Evolutionary conservation across 2,329 filamentous ascomycete species (phyloP).

Genomic region (Allantophomopsis lycopodina): DNA sequence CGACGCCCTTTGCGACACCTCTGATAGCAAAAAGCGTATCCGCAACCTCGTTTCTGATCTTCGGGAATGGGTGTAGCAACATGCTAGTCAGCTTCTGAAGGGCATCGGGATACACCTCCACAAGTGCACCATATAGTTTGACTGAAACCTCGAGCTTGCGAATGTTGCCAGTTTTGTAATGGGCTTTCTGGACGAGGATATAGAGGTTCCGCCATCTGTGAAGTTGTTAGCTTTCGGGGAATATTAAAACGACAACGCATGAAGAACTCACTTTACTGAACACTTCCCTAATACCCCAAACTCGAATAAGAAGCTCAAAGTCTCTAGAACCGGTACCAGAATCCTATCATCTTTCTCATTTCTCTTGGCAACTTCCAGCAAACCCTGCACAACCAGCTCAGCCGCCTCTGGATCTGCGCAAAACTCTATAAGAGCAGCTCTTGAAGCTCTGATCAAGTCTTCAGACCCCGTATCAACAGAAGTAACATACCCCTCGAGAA

Average conservation of each 20-base stretch:
- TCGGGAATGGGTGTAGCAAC: conserved; percentile 71
- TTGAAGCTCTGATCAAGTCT: conserved; percentile 55
- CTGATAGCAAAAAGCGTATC: conserved; percentile 41
- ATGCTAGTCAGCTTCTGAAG: conserved; percentile 58
- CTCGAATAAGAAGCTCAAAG: conserved; percentile 66
- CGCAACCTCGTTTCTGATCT: conserved; percentile 45
- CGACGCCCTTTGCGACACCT: conserved; percentile 31
- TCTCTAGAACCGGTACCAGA: conserved; percentile 62
- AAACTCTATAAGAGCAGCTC: conserved; percentile 46
- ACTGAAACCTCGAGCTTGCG: conserved; percentile 70
- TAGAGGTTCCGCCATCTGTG: conserved; percentile 47
- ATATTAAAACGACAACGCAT: neutral
- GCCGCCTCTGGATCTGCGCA: conserved; percentile 20
- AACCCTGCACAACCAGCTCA: conserved; percentile 29
- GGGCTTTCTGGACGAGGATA: conserved; percentile 58
- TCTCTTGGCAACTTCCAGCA: conserved; percentile 38
- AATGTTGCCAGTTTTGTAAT: conserved; percentile 73
- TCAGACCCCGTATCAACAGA: conserved; percentile 71
- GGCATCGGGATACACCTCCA: conserved; percentile 28
- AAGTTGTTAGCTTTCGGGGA: neutral
- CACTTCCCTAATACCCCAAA: conserved; percentile 31
- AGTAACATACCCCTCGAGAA: conserved; percentile 56
- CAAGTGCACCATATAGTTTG: conserved; percentile 63
- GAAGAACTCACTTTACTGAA: conserved; percentile 10
- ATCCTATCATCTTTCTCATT: conserved; percentile 50